These are phyloP conservation scores for Telopea speciosissima DNA, from an alignment of 177 flowering plant species.

Conservation along the genomic window DNA sequence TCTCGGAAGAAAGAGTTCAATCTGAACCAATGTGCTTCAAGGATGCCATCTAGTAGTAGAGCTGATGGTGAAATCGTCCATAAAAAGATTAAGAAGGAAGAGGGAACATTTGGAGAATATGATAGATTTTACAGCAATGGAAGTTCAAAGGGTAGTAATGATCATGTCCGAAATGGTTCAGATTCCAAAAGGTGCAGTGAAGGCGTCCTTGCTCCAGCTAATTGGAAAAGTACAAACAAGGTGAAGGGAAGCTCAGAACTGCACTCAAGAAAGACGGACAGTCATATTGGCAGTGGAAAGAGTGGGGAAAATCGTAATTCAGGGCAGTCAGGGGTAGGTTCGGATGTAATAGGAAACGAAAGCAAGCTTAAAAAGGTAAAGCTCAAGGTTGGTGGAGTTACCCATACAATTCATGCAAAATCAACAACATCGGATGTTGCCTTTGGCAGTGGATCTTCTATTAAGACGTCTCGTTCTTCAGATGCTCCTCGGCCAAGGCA, in stretches of 20 bases:
- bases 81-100: conserved; percentile 30
- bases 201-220: conserved; percentile 60
- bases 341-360: conserved; percentile 35
- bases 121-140: conserved; percentile 26
- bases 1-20: conserved; percentile 51
- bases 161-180: conserved; percentile 29
- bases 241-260: conserved; percentile 23
- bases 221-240: conserved; percentile 33
- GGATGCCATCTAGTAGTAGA: conserved; percentile 26
- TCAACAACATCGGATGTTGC: conserved; percentile 30
- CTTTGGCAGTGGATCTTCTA: conserved; percentile 29
- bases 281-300: conserved; percentile 11
- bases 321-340: conserved; percentile 17
- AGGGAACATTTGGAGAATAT: conserved; percentile 30
- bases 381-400: conserved; percentile 72
- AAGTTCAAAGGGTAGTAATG: conserved; percentile 21
- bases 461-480: conserved; percentile 27
- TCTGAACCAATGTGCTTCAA: conserved; percentile 43
- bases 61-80: conserved; percentile 28
- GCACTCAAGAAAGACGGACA: conserved; percentile 15
- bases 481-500: conserved; percentile 25
- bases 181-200: conserved; percentile 41
- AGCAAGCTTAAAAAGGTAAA: conserved; percentile 54
- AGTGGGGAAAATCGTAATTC: conserved; percentile 15
- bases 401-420: conserved; percentile 53